phyloP scores from a whole-genome alignment of 352 stramenopile genomes.

The Phytophthora sojae region DNA sequence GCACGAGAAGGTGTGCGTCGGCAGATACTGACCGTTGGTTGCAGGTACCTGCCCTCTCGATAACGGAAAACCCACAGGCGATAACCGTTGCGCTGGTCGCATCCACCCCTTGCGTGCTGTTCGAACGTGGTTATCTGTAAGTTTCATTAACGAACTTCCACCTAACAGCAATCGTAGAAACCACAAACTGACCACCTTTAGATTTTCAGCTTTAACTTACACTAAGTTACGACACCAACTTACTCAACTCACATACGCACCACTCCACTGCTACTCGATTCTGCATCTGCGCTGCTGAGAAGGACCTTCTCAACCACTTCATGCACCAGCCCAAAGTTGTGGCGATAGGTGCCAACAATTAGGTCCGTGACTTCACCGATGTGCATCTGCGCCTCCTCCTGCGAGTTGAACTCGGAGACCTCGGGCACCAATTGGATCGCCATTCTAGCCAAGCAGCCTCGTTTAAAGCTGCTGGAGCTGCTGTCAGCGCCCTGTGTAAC shows the following conservation, averaged over 20 bases:
- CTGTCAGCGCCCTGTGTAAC: constrained; percentile 11
- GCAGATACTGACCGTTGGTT: neutral
- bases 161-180: neutral
- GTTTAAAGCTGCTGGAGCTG: constrained; percentile 21
- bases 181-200: neutral
- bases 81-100: neutral
- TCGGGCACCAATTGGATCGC: constrained; percentile 37
- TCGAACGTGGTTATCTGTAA: too few relatives aligned
- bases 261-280: neutral
- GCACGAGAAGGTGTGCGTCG: neutral
- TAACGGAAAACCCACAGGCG: neutral
- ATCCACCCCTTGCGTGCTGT: too few relatives aligned
- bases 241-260: neutral
- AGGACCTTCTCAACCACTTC: constrained; percentile 30
- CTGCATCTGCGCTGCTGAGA: neutral
- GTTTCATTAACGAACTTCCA: too few relatives aligned
- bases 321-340: constrained; percentile 29
- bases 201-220: neutral
- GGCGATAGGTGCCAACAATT: constrained; percentile 34
- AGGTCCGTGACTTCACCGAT: constrained; percentile 39
- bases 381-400: constrained; percentile 31
- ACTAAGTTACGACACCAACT: neutral
- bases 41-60: neutral
- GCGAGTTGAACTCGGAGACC: constrained; percentile 23
- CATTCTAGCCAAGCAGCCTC: constrained; percentile 28